phyloP scores from a whole-genome alignment of 2,329 filamentous ascomycete genomes.

The Thelonectria discophora region DNA sequence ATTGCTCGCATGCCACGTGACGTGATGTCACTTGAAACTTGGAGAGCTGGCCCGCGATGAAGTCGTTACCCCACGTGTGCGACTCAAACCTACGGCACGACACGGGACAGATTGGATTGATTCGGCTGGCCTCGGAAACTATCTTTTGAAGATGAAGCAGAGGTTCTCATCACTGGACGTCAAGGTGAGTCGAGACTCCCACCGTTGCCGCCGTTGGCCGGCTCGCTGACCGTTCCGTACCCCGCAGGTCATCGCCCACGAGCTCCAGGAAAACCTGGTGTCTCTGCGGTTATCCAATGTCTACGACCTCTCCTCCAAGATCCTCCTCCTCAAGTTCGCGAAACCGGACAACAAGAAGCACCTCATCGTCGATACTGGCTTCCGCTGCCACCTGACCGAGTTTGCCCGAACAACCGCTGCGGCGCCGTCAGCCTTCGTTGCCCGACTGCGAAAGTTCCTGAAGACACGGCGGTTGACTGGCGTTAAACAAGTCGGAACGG shows the following conservation, averaged over 20 bases:
- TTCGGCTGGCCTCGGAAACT: conserved; percentile 7
- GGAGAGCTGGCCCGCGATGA: conserved; percentile 29
- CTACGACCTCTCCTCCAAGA: conserved; percentile 95
- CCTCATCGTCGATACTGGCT: conserved; percentile 91
- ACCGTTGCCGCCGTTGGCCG: neutral
- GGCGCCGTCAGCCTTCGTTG: conserved; percentile 85
- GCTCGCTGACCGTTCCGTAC: conserved; percentile 23
- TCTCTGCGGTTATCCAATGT: conserved; percentile 88
- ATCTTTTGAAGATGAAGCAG: conserved; percentile 71
- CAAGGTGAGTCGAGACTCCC: conserved; percentile 58
- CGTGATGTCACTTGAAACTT: conserved; percentile 28
- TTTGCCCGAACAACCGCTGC: conserved; percentile 89
- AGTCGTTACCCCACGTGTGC: conserved; percentile 30
- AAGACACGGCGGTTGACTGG: conserved; percentile 86
- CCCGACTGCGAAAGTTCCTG: conserved; percentile 84
- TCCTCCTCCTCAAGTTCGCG: conserved; percentile 93
- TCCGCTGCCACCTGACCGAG: conserved; percentile 92
- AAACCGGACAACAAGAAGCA: conserved; percentile 91
- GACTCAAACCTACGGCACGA: conserved; percentile 18
- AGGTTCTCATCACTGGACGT: conserved; percentile 82
- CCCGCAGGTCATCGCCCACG: conserved; percentile 86
- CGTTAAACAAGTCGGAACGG: conserved; percentile 87
- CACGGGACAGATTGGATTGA: conserved; percentile 15
- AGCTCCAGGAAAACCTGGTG: conserved; percentile 81
- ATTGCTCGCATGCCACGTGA: conserved; percentile 27